These are phyloP conservation scores for Miamiensis avidus DNA, from an alignment of 169 alveolate species.

Conservation along the genomic window DNA sequence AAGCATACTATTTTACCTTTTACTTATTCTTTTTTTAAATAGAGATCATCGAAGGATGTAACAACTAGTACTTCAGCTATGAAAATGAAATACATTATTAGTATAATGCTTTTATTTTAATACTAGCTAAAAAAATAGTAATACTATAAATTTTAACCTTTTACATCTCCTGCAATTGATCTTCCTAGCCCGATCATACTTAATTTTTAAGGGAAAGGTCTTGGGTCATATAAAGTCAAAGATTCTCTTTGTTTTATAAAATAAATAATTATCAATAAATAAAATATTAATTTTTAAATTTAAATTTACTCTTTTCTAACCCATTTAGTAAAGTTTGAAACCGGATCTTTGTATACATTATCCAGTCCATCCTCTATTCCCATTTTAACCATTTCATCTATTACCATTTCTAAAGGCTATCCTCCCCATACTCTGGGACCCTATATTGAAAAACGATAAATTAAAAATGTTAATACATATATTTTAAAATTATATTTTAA, in stretches of 20 bases:
- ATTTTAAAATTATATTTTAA: too few relatives aligned
- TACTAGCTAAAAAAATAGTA: too few relatives aligned
- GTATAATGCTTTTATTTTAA: too few relatives aligned
- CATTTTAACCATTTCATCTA: constrained; percentile 10
- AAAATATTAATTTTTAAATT: constrained; percentile 11
- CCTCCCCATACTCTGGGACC: constrained; percentile 38
- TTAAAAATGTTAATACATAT: too few relatives aligned
- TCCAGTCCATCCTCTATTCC: constrained; percentile 16
- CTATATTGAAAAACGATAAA: too few relatives aligned
- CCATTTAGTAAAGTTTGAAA: constrained; percentile 29
- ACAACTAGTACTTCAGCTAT: constrained; percentile 39
- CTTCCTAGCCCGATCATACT: constrained; percentile 41
- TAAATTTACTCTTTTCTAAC: constrained; percentile 38
- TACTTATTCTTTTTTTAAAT: constrained; percentile 26
- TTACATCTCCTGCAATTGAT: constrained; percentile 16
- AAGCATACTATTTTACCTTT: constrained; percentile 36
- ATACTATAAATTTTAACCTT: too few relatives aligned
- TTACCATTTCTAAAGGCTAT: constrained; percentile 18
- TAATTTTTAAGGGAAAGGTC: constrained; percentile 25
- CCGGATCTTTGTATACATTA: constrained; percentile 21
- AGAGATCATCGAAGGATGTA: constrained; percentile 37
- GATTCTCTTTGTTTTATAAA: too few relatives aligned
- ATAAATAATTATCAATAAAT: too few relatives aligned
- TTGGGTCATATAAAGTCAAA: too few relatives aligned
- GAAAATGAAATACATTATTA: too few relatives aligned